A percentile compares a stretch with the other conserved stretches of the same genome.
Evolutionary conservation across 2,329 filamentous ascomycete genomes (phyloP).

Genomic region (Xylaria sp.): DNA sequence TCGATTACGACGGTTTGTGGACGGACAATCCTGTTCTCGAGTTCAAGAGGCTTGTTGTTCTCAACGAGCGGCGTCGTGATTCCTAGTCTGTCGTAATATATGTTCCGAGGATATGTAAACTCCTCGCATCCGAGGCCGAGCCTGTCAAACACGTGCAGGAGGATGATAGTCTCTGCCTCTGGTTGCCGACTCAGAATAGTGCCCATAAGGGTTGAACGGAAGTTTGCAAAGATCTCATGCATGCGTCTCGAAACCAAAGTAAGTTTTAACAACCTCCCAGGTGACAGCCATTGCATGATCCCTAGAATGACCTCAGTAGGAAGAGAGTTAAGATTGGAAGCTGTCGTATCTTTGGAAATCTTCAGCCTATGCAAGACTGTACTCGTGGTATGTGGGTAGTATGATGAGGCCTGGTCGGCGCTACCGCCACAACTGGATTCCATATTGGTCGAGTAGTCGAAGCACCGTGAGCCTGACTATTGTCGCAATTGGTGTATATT

Average conservation of each 20-base stretch:
- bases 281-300: background rate
- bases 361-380: background rate
- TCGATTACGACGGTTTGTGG: conserved; percentile 12
- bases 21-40: background rate
- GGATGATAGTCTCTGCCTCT: background rate
- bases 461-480: background rate
- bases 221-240: background rate
- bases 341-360: background rate
- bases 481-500: background rate
- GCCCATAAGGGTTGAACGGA: background rate
- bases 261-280: background rate
- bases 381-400: background rate
- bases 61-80: conserved; percentile 5
- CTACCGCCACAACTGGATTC: background rate
- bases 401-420: background rate
- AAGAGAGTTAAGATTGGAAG: background rate
- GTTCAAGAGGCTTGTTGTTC: conserved; percentile 14
- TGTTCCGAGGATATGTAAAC: background rate
- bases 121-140: background rate
- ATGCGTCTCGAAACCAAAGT: background rate
- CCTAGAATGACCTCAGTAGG: background rate
- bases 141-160: background rate
- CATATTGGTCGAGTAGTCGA: background rate
- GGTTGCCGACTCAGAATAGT: background rate
- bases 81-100: background rate